Evolutionary conservation across 495 filamentous ascomycete species (phyloP).

Genomic region (Lichenothelia convexa): DNA sequence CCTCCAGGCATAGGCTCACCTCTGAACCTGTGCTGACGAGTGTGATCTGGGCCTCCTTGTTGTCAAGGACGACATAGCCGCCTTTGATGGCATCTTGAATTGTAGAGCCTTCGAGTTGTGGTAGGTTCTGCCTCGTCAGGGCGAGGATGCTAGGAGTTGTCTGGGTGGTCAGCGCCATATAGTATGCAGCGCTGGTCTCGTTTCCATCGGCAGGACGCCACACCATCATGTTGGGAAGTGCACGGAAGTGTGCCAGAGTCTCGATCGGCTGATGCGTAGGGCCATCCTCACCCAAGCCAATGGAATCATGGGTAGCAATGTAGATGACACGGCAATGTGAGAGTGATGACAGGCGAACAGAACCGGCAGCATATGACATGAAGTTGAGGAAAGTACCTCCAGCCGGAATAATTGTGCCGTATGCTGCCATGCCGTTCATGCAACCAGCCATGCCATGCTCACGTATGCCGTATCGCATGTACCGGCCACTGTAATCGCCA

Average conservation of each 20-base stretch:
- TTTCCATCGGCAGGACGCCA: conserved; percentile 99
- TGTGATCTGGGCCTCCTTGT: conserved; percentile 68
- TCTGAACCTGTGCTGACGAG: conserved; percentile 92
- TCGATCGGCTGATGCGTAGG: conserved; percentile 99
- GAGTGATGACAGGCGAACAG: conserved; percentile 82
- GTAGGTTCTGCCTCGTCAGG: conserved; percentile 94
- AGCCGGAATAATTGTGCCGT: conserved; percentile 87
- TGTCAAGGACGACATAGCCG: conserved; percentile 78
- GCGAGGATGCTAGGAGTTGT: conserved; percentile 84
- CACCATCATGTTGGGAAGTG: conserved; percentile 98
- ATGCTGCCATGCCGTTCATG: conserved; percentile 94
- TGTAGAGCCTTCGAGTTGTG: conserved; percentile 84
- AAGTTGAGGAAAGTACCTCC: conserved; percentile 99
- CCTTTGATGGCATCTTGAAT: conserved; percentile 81
- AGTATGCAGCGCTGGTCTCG: conserved; percentile 96
- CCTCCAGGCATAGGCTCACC: conserved; percentile 82
- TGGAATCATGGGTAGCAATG: conserved; percentile 97
- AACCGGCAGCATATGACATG: conserved; percentile 92
- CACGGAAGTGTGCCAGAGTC: conserved; percentile 98
- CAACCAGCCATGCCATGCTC: conserved; percentile 96
- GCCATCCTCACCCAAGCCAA: conserved; percentile 96
- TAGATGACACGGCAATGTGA: conserved; percentile 87
- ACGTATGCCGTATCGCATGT: conserved; percentile 92
- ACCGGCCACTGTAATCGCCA: conserved; percentile 78
- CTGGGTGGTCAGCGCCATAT: conserved; percentile 78